Base-by-base conservation (phyloP, 306 rosid genomes). In the Fagus crenata region DNA sequence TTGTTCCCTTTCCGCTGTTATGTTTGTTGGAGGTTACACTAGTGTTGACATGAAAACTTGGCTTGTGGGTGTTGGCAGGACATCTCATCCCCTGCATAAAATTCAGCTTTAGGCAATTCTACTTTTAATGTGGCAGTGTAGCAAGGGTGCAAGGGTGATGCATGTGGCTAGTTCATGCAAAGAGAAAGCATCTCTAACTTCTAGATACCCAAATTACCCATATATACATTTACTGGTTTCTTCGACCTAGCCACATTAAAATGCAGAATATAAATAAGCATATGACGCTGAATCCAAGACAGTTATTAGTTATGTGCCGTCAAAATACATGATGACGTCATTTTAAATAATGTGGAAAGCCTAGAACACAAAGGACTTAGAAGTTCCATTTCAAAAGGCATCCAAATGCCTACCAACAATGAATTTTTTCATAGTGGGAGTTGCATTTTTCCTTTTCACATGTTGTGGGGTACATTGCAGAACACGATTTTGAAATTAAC, bases 41-140 rank as follows among this genome's bases (percentile, higher is more conserved):
- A 6, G 99, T 90, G 88, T 92, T 96, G 71, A 96, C 99, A 67
- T 96, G 98, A 74, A 96, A 96, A 86, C 96, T 92, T 46, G 99
- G 99, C 81, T 86, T 92, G 75, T 96, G 99, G 63, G 97, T 92
- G 82, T 96, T 96, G 53, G 91, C 85, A 46, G 92, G 93, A 85
- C 97, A 96, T 87, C 93, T 89, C 98, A 96, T 96, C 71, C 99
- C 99, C 99, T 96, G 89, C 87, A 80, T 68, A 73, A 85, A 49
- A 75, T 56, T 11, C 43, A 78, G 73, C n/a, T 78, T 79, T 64
- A 51, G 36, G 74, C 41, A 68, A 71, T 7, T 77, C 63, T 61
- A 65, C 80, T 56, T 78, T 71, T 78, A 71, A 55, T 36, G 51
- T 42, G 77, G 58, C 17, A 61, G 53, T 63, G 63, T 58, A 12